Evolutionary conservation across 2,329 filamentous ascomycete genomes (phyloP).

Genomic region (Fusarium torreyae): DNA sequence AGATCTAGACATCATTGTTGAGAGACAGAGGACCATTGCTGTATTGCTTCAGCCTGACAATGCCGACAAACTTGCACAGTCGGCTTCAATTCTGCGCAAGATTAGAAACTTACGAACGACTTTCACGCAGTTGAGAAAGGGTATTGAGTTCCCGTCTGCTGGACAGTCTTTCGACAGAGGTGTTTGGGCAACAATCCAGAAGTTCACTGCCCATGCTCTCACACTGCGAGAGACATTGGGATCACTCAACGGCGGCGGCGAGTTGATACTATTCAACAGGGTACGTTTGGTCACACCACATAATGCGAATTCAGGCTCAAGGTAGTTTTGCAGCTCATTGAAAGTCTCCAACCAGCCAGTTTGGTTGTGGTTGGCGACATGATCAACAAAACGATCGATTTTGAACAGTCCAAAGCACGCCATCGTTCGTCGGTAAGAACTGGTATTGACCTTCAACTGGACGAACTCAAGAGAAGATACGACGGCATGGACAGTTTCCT

Average conservation of each 20-base stretch:
- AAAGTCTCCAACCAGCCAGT: slow-evolving; percentile 70
- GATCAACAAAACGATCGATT: slow-evolving; percentile 84
- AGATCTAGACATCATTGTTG: slow-evolving; percentile 76
- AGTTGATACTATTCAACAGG: slow-evolving; percentile 42
- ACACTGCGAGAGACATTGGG: slow-evolving; percentile 75
- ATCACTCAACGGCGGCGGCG: slow-evolving; percentile 39
- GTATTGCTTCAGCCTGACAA: slow-evolving; percentile 80
- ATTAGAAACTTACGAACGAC: slow-evolving; percentile 82
- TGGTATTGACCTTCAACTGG: slow-evolving; percentile 81
- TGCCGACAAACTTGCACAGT: slow-evolving; percentile 64
- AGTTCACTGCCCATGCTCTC: slow-evolving; percentile 80
- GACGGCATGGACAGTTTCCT: slow-evolving; percentile 83
- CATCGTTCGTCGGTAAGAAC: slow-evolving; percentile 80
- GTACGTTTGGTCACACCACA: slow-evolving; percentile 59
- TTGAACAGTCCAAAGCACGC: slow-evolving; percentile 80
- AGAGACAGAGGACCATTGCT: slow-evolving; percentile 79
- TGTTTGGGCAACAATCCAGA: slow-evolving; percentile 79
- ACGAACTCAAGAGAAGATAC: slow-evolving; percentile 83
- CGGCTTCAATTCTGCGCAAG: slow-evolving; percentile 75
- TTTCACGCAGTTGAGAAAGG: slow-evolving; percentile 81
- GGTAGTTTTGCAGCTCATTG: slow-evolving; percentile 63
- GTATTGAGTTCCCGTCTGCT: slow-evolving; percentile 71
- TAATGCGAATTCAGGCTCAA: slow-evolving; percentile 18
- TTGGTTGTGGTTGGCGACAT: slow-evolving; percentile 78
- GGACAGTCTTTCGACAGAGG: slow-evolving; percentile 71